phyloP scores from a whole-genome alignment of 2,329 filamentous ascomycete species.

The Ascochyta koolunga region DNA sequence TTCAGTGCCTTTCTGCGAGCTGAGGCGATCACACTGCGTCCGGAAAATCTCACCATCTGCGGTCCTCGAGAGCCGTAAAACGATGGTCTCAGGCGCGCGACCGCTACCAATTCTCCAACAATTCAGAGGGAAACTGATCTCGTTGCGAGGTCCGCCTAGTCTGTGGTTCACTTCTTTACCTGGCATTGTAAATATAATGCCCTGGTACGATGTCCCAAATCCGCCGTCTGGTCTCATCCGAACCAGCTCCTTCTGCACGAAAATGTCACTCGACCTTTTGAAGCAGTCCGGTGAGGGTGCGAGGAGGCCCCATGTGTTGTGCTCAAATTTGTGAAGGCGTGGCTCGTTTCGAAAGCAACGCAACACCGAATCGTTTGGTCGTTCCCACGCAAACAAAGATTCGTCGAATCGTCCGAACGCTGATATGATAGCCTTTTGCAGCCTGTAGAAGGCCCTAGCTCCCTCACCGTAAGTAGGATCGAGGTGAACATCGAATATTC shows the following conservation, averaged over 20 bases:
- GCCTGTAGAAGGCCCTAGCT: constrained; percentile 13
- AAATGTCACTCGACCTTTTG: neutral
- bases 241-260: constrained; percentile 2
- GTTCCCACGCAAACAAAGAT: constrained; percentile 15
- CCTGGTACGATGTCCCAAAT: constrained; percentile 14
- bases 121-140: neutral
- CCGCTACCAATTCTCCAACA: neutral
- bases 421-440: constrained; percentile 27
- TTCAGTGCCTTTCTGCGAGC: neutral
- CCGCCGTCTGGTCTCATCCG: constrained; percentile 12
- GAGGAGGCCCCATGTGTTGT: constrained; percentile 10
- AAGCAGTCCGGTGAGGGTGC: constrained; percentile 14
- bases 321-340: neutral
- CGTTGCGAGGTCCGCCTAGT: neutral
- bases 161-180: neutral
- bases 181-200: neutral
- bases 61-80: neutral
- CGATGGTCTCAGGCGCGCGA: neutral
- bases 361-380: neutral
- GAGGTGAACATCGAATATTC: constrained; percentile 24
- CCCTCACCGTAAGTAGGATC: constrained; percentile 20
- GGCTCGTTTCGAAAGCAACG: neutral
- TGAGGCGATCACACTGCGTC: neutral
- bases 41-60: neutral
- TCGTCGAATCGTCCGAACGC: constrained; percentile 6